Conservation (phyloP, 1,284 basidiomycete species). For the Wolfiporia cocos region DNA sequence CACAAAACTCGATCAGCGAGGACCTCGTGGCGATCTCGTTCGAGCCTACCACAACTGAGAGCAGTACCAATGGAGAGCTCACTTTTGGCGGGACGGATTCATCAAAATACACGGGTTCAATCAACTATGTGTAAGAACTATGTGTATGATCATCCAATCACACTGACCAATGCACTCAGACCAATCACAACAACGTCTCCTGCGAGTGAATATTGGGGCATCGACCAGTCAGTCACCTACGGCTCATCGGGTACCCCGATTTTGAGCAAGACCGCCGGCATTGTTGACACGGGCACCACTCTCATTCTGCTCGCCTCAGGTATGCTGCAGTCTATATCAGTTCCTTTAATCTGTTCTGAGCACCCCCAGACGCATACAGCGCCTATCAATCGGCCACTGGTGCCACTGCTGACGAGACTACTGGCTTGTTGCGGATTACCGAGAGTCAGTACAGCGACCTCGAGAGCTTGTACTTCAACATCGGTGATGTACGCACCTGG, state of each 20-base stretch:
- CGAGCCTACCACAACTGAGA: slow-evolving; percentile 28
- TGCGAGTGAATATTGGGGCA: slow-evolving; percentile 27
- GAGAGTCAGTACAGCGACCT: slow-evolving; percentile 19
- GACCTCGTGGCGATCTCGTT: slow-evolving; percentile 41
- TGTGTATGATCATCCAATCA: no score
- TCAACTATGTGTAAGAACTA: slow-evolving; percentile 41
- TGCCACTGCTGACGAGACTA: slow-evolving; percentile 15
- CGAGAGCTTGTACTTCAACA: slow-evolving; percentile 22
- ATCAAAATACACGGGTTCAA: slow-evolving; percentile 40
- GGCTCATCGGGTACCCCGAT: slow-evolving; percentile 18
- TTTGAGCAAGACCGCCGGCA: slow-evolving; percentile 17
- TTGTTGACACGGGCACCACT: slow-evolving; percentile 25
- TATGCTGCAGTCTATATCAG: background rate
- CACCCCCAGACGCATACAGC: slow-evolving; percentile 13
- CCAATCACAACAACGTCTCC: slow-evolving; percentile 26
- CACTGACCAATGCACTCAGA: no score
- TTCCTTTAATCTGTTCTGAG: background rate
- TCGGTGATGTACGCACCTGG: slow-evolving; percentile 19
- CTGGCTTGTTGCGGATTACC: slow-evolving; percentile 23
- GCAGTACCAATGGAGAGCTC: slow-evolving; percentile 22
- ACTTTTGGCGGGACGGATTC: slow-evolving; percentile 41
- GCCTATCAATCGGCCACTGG: slow-evolving; percentile 21
- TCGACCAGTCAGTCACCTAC: slow-evolving; percentile 19
- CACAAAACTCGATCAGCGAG: slow-evolving; percentile 14
- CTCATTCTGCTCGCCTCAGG: slow-evolving; percentile 31